Evolutionary conservation across 2,329 filamentous ascomycete genomes (phyloP).

Genomic region (Beauveria medogensis): DNA sequence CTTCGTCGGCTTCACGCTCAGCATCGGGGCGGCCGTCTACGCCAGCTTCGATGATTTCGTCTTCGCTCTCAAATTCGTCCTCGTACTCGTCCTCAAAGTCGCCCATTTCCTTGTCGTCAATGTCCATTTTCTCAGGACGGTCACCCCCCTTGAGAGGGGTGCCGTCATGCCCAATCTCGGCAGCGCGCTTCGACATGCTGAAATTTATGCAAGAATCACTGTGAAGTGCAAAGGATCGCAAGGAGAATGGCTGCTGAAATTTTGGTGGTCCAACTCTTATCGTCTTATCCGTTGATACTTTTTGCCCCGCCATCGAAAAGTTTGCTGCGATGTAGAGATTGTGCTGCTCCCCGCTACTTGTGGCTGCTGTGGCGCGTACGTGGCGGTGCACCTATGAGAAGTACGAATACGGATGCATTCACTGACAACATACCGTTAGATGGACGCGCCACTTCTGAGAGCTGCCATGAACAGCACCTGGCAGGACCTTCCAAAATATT

Average conservation of each 20-base stretch:
- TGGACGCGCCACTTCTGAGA: too few species aligned
- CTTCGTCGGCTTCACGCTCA: constrained; percentile 84
- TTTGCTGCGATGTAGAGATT: not conserved
- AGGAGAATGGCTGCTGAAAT: not conserved
- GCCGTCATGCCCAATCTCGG: constrained; percentile 39
- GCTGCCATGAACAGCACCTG: too few species aligned
- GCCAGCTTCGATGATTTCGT: constrained; percentile 89
- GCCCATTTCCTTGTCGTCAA: constrained; percentile 58
- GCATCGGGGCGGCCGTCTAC: constrained; percentile 89
- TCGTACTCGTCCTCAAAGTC: constrained; percentile 96
- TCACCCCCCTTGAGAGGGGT: constrained; percentile 52
- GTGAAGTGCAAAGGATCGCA: not conserved
- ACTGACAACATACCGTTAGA: too few species aligned
- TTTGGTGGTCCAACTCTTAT: constrained; percentile 6
- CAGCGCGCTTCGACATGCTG: constrained; percentile 54
- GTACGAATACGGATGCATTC: too few species aligned
- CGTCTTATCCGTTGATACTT: constrained; percentile 7
- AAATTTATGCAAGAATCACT: not conserved
- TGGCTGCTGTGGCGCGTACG: not conserved
- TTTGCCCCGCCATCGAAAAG: constrained; percentile 9
- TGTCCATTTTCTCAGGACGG: constrained; percentile 57
- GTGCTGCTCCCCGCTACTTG: not conserved
- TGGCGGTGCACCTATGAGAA: not conserved
- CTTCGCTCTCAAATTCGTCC: constrained; percentile 79
- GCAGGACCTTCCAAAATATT: too few species aligned